Evolutionary conservation across 2,329 filamentous ascomycete species (phyloP).

Genomic region (Alternaria sp.): DNA sequence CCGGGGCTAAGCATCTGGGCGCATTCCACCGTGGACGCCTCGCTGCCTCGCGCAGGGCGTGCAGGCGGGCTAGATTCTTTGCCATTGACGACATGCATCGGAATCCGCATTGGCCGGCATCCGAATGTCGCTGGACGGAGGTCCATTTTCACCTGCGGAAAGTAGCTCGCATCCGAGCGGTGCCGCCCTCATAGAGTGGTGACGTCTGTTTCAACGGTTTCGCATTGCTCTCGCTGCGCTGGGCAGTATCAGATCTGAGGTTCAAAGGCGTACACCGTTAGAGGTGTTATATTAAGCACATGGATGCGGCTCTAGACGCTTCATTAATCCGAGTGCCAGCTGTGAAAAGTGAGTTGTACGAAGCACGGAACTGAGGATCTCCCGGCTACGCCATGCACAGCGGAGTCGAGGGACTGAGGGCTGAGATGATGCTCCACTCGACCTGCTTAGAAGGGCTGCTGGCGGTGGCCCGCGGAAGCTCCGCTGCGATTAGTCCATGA

Average conservation of each 20-base stretch:
- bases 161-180: background rate
- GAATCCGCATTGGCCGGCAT: constrained; percentile 24
- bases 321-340: background rate
- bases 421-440: constrained; percentile 4
- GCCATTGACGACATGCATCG: constrained; percentile 23
- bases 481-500: background rate
- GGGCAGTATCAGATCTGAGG: constrained; percentile 1
- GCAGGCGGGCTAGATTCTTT: constrained; percentile 1
- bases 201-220: constrained; percentile 11
- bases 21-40: background rate
- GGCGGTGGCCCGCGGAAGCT: constrained; percentile 4
- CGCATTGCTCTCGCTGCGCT: constrained; percentile 4
- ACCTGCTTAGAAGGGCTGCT: constrained; percentile 18
- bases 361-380: background rate
- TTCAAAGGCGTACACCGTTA: background rate
- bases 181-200: constrained; percentile 1
- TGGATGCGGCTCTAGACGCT: constrained; percentile 2
- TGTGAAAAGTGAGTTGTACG: background rate
- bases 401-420: constrained; percentile 6
- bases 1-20: background rate
- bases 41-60: background rate
- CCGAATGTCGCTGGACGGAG: constrained; percentile 5
- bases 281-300: constrained; percentile 2
- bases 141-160: background rate
- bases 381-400: background rate